Conservation (phyloP, 306 rosid species). For the Myrica gale region DNA sequence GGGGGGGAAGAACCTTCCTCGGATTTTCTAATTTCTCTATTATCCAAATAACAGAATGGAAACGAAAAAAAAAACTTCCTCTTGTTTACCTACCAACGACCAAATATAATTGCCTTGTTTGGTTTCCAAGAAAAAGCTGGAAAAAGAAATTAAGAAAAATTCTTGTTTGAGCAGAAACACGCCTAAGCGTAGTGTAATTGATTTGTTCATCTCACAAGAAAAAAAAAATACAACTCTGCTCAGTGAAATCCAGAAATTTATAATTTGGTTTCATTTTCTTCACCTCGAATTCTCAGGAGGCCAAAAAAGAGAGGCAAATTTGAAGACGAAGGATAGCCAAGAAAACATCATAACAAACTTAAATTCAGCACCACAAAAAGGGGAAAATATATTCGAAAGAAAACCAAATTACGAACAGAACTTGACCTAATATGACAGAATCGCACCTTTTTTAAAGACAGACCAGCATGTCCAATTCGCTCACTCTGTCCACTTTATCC, state of each 20-base stretch:
- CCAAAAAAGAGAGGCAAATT: too few relatives aligned
- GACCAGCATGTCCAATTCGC: slow-evolving; percentile 5
- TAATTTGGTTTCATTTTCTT: neutral
- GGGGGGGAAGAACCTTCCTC: too few relatives aligned
- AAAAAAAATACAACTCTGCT: neutral
- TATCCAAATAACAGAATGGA: slow-evolving; percentile 17
- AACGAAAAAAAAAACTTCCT: slow-evolving; percentile 23
- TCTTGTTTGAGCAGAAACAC: too few relatives aligned
- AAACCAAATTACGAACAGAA: neutral
- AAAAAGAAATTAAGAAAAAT: slow-evolving; percentile 19
- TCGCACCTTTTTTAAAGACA: neutral
- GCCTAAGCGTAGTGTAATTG: too few relatives aligned
- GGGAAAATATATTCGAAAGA: neutral
- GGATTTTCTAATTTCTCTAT: neutral
- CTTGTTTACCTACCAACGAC: slow-evolving; percentile 60
- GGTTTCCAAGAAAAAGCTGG: slow-evolving; percentile 35
- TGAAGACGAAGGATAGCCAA: neutral
- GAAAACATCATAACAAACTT: neutral
- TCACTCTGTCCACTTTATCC: slow-evolving; percentile 4
- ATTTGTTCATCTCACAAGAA: neutral
- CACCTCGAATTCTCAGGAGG: neutral
- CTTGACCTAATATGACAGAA: slow-evolving; percentile 16
- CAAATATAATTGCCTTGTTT: slow-evolving; percentile 43
- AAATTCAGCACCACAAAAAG: neutral
- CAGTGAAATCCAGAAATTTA: neutral